Conservation (phyloP, 331 rosid genomes). For the Prunus yedoensis region DNA sequence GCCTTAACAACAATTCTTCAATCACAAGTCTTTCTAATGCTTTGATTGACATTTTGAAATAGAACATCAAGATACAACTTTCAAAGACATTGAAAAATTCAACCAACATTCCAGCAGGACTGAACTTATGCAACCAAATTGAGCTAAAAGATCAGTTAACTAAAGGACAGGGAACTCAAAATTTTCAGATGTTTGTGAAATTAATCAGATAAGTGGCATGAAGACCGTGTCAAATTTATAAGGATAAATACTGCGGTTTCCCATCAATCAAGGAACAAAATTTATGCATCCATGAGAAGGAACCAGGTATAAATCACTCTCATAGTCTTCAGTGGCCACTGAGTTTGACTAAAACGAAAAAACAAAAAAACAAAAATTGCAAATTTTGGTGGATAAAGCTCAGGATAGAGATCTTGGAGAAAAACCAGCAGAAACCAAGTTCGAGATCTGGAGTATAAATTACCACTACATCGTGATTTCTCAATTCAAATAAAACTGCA, state of each 20-base stretch:
- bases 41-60: slow-evolving; percentile 18
- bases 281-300: background rate
- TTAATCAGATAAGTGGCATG: background rate
- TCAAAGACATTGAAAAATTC: background rate
- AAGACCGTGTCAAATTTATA: background rate
- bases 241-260: background rate
- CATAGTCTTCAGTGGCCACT: background rate
- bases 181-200: background rate
- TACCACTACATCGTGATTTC: slow-evolving; percentile 6
- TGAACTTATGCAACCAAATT: background rate
- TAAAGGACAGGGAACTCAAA: background rate
- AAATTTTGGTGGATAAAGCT: slow-evolving; percentile 10
- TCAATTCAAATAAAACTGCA: background rate
- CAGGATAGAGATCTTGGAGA: slow-evolving; percentile 21
- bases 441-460: slow-evolving; percentile 29
- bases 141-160: background rate
- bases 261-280: background rate
- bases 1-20: slow-evolving; percentile 26
- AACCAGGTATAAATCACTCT: background rate
- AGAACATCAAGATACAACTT: background rate
- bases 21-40: slow-evolving; percentile 4
- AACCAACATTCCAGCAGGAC: background rate
- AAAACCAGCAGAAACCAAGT: slow-evolving; percentile 28
- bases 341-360: background rate
- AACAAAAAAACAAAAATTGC: background rate